These are phyloP conservation scores for Hypseocharis bilobata DNA, from an alignment of 441 rosid species.

Conservation along the genomic window DNA sequence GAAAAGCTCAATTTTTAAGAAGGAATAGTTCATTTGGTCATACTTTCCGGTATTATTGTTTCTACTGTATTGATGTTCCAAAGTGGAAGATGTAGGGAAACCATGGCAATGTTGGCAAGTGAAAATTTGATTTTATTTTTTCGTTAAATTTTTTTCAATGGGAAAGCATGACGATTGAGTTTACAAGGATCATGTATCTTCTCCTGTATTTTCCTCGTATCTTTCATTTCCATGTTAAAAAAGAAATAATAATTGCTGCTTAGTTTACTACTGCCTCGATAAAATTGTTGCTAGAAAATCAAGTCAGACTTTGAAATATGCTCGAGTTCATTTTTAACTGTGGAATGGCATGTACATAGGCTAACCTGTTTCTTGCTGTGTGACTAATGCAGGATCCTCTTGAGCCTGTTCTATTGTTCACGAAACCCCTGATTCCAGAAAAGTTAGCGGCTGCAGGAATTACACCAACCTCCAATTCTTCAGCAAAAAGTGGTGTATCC, in stretches of 20 bases:
- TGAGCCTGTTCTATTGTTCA: constrained; percentile 77
- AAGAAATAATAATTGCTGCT: background rate
- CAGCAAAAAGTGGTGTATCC: constrained; percentile 35
- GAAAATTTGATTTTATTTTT: background rate
- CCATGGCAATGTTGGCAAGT: background rate
- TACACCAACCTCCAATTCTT: constrained; percentile 50
- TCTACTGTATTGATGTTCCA: background rate
- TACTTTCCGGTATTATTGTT: background rate
- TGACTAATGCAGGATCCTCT: constrained; percentile 62
- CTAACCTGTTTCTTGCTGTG: background rate
- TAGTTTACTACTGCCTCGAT: background rate
- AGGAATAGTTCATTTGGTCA: background rate
- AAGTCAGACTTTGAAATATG: background rate
- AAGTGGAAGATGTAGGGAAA: background rate
- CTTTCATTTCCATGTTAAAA: background rate
- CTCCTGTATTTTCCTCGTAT: background rate
- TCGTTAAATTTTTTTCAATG: too few species aligned
- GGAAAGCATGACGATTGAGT: background rate
- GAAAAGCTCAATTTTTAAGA: background rate
- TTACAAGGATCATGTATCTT: too few species aligned
- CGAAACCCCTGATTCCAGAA: constrained; percentile 82
- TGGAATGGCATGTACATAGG: background rate
- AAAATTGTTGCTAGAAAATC: background rate
- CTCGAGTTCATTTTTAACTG: too few species aligned
- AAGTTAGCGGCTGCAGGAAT: constrained; percentile 78